A percentile compares a stretch with the other conserved stretches of the same genome.
These are phyloP conservation scores for Lactifluus subvellereus DNA, from an alignment of 768 basidiomycete species.

Conservation along the genomic window DNA sequence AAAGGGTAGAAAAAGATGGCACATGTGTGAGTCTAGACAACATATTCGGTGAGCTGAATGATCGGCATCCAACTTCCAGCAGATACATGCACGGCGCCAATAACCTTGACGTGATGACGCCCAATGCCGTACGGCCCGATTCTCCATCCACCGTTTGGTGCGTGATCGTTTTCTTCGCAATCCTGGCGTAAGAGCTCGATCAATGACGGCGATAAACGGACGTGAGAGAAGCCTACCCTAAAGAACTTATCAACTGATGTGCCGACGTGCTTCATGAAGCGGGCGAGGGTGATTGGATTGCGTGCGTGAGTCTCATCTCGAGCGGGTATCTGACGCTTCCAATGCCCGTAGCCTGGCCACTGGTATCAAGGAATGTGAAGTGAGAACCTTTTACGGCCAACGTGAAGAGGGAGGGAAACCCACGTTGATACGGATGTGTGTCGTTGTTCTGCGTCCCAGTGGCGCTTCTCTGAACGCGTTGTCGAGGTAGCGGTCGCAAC, in stretches of 20 bases:
- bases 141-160: background rate
- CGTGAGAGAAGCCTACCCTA: background rate
- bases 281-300: background rate
- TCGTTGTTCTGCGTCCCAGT: background rate
- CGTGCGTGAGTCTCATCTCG: constrained; percentile 6
- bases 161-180: background rate
- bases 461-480: background rate
- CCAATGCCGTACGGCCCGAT: constrained; percentile 2
- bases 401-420: background rate
- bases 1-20: background rate
- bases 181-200: background rate
- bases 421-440: constrained; percentile 2
- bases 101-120: constrained; percentile 3
- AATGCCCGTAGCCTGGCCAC: constrained; percentile 3
- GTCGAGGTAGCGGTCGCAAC: background rate
- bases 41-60: constrained; percentile 10
- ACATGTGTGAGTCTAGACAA: background rate
- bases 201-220: background rate
- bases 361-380: background rate
- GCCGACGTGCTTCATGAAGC: constrained; percentile 11
- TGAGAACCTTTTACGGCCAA: background rate
- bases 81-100: constrained; percentile 14
- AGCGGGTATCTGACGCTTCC: constrained; percentile 4
- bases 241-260: constrained; percentile 4
- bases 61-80: constrained; percentile 15